Conservation (phyloP, 805 yeast genomes). For the Candida dajiaensis region DNA sequence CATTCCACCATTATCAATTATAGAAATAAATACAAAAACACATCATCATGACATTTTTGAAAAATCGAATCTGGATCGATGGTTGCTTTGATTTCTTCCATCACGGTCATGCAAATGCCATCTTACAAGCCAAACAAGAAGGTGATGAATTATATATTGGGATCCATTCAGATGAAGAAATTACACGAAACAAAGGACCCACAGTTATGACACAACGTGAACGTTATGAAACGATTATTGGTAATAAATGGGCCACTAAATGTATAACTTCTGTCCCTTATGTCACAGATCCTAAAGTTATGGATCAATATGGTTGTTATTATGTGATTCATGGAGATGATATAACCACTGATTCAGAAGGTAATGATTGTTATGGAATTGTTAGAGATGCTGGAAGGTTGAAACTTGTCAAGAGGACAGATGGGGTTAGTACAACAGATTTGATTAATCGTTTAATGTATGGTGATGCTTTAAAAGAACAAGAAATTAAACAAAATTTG, state of each 20-base stretch:
- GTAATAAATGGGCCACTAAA: conserved; percentile 82
- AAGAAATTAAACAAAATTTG: conserved; percentile 1
- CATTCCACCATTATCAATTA: not conserved
- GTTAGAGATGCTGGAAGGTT: conserved; percentile 85
- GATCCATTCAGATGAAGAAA: conserved; percentile 88
- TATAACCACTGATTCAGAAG: conserved; percentile 92
- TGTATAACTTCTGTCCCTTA: conserved; percentile 82
- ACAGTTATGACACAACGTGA: conserved; percentile 86
- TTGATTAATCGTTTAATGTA: conserved; percentile 80
- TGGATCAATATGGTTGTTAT: conserved; percentile 69
- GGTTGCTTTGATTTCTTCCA: conserved; percentile 98
- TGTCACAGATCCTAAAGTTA: conserved; percentile 72
- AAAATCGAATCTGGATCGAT: conserved; percentile 77
- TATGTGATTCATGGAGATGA: conserved; percentile 99
- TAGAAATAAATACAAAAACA: not conserved
- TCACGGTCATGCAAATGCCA: conserved; percentile 97
- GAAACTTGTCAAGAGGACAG: conserved; percentile 88
- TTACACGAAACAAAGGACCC: conserved; percentile 79
- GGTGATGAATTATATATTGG: conserved; percentile 80
- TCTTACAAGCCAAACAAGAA: conserved; percentile 83
- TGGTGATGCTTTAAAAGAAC: conserved; percentile 8
- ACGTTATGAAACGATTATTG: conserved; percentile 76
- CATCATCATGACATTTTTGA: conserved; percentile 1
- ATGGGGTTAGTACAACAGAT: conserved; percentile 92
- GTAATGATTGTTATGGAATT: conserved; percentile 83